These are phyloP conservation scores for Cercospora sp. DNA, from an alignment of 2,329 filamentous ascomycete genomes.

Conservation along the genomic window DNA sequence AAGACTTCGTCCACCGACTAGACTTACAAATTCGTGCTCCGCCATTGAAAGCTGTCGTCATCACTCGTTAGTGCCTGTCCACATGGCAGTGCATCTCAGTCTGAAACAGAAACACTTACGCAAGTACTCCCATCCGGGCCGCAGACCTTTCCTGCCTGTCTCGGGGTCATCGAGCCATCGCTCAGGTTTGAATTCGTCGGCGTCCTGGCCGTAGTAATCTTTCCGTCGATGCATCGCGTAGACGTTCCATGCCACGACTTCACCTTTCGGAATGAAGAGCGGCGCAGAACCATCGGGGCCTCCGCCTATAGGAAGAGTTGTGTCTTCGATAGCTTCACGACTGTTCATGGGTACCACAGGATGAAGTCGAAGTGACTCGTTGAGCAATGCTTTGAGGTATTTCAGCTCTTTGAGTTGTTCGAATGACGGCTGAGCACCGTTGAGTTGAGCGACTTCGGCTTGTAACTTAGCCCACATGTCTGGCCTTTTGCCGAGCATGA, in stretches of 20 bases:
- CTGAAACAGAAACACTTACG: slow-evolving; percentile 6
- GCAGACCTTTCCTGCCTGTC: slow-evolving; percentile 35
- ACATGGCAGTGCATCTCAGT: background rate
- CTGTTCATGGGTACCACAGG: slow-evolving; percentile 79
- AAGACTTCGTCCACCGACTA: background rate
- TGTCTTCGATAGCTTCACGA: slow-evolving; percentile 69
- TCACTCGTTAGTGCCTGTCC: background rate
- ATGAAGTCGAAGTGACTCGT: slow-evolving; percentile 76
- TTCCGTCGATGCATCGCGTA: slow-evolving; percentile 71
- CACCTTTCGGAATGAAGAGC: slow-evolving; percentile 66
- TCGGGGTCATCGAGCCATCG: slow-evolving; percentile 40
- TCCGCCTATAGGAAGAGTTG: slow-evolving; percentile 68
- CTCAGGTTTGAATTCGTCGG: slow-evolving; percentile 43
- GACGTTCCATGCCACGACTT: slow-evolving; percentile 65
- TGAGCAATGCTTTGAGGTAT: slow-evolving; percentile 60
- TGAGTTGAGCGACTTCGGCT: slow-evolving; percentile 33
- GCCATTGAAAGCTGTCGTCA: slow-evolving; percentile 40
- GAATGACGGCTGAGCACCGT: slow-evolving; percentile 44
- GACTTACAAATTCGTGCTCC: slow-evolving; percentile 37
- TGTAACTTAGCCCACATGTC: slow-evolving; percentile 37
- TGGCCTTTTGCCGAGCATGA: slow-evolving; percentile 35
- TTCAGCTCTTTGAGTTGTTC: slow-evolving; percentile 40
- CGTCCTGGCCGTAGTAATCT: slow-evolving; percentile 51
- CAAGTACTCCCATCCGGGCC: slow-evolving; percentile 40
- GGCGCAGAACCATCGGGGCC: slow-evolving; percentile 56